A percentile compares a stretch with the other conserved stretches of the same genome.
phyloP scores from a whole-genome alignment of 495 filamentous ascomycete genomes.

The Lasiosphaeria miniovina region DNA sequence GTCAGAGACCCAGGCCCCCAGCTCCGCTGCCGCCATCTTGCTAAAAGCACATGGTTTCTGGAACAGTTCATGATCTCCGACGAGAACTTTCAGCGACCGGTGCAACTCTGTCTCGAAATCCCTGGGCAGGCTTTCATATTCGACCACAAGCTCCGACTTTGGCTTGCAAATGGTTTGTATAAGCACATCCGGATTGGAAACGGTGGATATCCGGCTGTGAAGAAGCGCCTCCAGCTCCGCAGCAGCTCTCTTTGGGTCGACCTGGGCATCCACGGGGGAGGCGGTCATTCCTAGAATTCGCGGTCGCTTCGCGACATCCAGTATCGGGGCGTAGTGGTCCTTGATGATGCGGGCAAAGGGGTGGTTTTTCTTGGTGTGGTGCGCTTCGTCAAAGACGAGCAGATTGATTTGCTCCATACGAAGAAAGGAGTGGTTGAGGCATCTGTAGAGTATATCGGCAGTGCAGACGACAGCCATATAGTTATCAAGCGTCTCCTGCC shows the following conservation, averaged over 20 bases:
- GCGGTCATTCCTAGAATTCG: slow-evolving; percentile 97
- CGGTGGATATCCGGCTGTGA: slow-evolving; percentile 78
- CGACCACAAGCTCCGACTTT: slow-evolving; percentile 53
- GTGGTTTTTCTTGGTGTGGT: slow-evolving; percentile 94
- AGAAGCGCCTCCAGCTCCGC: slow-evolving; percentile 76
- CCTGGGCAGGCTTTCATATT: slow-evolving; percentile 50
- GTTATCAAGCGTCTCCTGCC: slow-evolving; percentile 62
- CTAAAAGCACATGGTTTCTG: slow-evolving; percentile 57
- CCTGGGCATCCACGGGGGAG: slow-evolving; percentile 85
- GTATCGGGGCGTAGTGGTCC: slow-evolving; percentile 64
- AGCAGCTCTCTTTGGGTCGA: slow-evolving; percentile 66
- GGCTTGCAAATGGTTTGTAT: slow-evolving; percentile 58
- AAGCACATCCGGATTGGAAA: slow-evolving; percentile 61
- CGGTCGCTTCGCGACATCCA: slow-evolving; percentile 51
- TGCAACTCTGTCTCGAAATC: slow-evolving; percentile 65
- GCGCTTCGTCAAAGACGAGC: slow-evolving; percentile 93
- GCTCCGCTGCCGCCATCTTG: slow-evolving; percentile 57
- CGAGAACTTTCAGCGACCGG: slow-evolving; percentile 50
- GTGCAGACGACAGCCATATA: slow-evolving; percentile 94
- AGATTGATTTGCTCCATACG: slow-evolving; percentile 83
- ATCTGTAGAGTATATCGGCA: slow-evolving; percentile 77
- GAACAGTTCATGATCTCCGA: slow-evolving; percentile 58
- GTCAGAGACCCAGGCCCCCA: slow-evolving; percentile 89
- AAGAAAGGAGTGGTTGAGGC: slow-evolving; percentile 77
- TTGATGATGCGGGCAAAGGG: slow-evolving; percentile 89